These are phyloP conservation scores for Diutina siamensis DNA, from an alignment of 1,139 yeast species.

Conservation along the genomic window DNA sequence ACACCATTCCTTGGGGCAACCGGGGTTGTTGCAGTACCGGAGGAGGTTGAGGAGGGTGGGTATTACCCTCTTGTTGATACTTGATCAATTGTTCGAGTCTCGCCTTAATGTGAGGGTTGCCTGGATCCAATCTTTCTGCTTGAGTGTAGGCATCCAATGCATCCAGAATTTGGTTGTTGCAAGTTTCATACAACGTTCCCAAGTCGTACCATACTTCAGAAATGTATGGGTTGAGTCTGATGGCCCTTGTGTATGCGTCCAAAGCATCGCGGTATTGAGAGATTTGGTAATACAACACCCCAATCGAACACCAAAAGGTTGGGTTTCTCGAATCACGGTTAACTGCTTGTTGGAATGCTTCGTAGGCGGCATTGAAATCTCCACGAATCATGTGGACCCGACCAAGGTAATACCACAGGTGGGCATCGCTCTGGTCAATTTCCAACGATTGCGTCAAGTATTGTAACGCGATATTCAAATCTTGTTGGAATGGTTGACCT, in stretches of 20 bases:
- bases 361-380: conserved; percentile 92
- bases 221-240: conserved; percentile 86
- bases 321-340: conserved; percentile 94
- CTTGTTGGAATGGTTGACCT: conserved; percentile 34
- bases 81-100: conserved; percentile 77
- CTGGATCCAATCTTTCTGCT: conserved; percentile 92
- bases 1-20: conserved; percentile 49
- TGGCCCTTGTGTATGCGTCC: conserved; percentile 95
- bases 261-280: conserved; percentile 93
- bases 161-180: conserved; percentile 89
- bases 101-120: conserved; percentile 86
- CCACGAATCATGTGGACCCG: conserved; percentile 94
- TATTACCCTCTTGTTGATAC: conserved; percentile 65
- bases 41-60: conserved; percentile 56
- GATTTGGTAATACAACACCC: conserved; percentile 90
- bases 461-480: conserved; percentile 73
- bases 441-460: conserved; percentile 80
- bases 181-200: conserved; percentile 92
- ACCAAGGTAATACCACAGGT: conserved; percentile 93
- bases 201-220: conserved; percentile 98
- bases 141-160: conserved; percentile 95
- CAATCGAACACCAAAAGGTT: conserved; percentile 98
- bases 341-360: conserved; percentile 97
- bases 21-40: conserved; percentile 51
- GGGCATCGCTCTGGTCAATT: conserved; percentile 84